Conservation (phyloP, 2,329 filamentous ascomycete genomes). For the Ceratocystis cubensis region DNA sequence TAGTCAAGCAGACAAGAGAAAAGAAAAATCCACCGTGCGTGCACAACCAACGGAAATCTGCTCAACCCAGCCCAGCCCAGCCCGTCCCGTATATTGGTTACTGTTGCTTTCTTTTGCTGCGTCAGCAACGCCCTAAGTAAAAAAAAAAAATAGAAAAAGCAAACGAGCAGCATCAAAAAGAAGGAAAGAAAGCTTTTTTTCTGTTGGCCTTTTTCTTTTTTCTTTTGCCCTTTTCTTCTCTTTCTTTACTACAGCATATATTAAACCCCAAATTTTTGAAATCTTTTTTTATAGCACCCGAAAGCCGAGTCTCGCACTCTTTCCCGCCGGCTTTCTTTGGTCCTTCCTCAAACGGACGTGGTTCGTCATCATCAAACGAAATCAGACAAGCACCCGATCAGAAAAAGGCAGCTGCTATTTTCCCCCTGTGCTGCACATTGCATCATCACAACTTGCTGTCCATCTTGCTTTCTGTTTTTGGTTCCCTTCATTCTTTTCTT, state of each 20-base stretch:
- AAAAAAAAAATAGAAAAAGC: not conserved
- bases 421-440: not conserved
- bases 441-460: not conserved
- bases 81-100: too few relatives aligned
- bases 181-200: not conserved
- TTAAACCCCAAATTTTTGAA: not conserved
- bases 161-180: not conserved
- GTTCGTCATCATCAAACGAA: not conserved
- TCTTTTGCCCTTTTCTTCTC: not conserved
- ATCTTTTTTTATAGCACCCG: not conserved
- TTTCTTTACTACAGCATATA: not conserved
- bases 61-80: not conserved
- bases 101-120: not conserved
- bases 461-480: not conserved
- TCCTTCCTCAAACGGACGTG: not conserved
- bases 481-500: not conserved
- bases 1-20: too few relatives aligned
- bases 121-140: not conserved
- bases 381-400: not conserved
- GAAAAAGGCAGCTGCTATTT: not conserved
- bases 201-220: not conserved
- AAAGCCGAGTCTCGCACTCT: not conserved
- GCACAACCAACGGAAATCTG: conserved; percentile 2
- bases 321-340: not conserved
- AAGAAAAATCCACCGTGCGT: not conserved